A percentile compares a stretch with the other conserved stretches of the same genome.
phyloP scores from a whole-genome alignment of 1,284 basidiomycete genomes.

The Rhodotorula sp. region DNA sequence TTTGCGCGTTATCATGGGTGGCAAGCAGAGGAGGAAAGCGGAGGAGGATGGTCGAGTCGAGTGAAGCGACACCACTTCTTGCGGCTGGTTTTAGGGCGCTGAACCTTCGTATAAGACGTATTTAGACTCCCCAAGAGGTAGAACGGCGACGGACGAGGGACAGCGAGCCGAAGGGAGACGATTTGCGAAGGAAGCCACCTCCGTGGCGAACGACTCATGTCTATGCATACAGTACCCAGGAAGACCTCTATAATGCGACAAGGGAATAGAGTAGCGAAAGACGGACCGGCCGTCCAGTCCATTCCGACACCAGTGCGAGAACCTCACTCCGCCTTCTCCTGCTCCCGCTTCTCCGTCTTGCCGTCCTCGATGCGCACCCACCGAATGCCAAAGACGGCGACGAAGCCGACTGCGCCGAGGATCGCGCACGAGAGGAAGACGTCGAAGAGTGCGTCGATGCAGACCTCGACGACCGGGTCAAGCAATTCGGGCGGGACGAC shows the following conservation, averaged over 20 bases:
- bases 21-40: neutral
- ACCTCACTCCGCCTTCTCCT: neutral
- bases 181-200: too few relatives aligned
- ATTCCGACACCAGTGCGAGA: neutral
- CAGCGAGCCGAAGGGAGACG: too few relatives aligned
- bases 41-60: neutral
- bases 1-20: neutral
- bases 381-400: conserved; percentile 9
- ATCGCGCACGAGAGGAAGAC: conserved; percentile 29
- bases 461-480: conserved; percentile 16
- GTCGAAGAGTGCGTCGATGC: conserved; percentile 10
- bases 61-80: neutral
- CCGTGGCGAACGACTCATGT: too few relatives aligned
- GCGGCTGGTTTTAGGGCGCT: neutral
- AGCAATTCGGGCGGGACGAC: conserved; percentile 19
- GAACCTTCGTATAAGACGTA: neutral
- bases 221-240: too few relatives aligned
- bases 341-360: neutral
- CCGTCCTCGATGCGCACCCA: conserved; percentile 11
- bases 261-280: too few relatives aligned
- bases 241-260: too few relatives aligned
- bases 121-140: neutral
- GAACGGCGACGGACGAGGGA: too few relatives aligned
- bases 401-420: conserved; percentile 9
- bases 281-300: neutral